These are phyloP conservation scores for Diaporthe aspalathi DNA, from an alignment of 2,329 filamentous ascomycete species.

Conservation along the genomic window DNA sequence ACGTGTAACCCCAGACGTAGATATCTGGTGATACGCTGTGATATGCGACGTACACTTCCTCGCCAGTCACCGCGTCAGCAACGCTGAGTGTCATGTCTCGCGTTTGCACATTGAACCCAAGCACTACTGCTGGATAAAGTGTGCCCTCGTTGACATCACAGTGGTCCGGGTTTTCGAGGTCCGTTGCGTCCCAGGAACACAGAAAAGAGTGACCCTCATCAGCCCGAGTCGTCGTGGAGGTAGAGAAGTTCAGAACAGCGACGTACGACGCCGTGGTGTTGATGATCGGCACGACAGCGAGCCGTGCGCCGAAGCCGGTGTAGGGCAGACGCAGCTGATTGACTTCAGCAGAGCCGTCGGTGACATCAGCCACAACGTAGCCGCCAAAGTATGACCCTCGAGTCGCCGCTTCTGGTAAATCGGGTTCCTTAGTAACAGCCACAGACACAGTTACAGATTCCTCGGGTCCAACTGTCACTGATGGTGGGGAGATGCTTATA, in stretches of 20 bases:
- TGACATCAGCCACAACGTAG: neutral
- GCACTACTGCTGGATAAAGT: neutral
- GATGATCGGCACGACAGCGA: neutral
- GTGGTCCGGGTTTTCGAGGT: neutral
- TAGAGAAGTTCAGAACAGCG: neutral
- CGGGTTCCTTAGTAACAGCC: no score
- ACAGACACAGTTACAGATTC: no score
- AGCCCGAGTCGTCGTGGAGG: neutral
- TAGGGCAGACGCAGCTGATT: neutral
- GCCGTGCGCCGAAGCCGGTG: neutral
- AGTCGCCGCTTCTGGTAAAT: neutral
- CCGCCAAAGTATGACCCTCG: neutral
- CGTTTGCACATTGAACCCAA: neutral
- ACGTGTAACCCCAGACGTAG: neutral
- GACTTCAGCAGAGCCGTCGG: neutral
- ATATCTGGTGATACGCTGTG: neutral
- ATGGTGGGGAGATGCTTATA: no score
- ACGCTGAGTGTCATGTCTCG: neutral
- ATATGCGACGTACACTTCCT: neutral
- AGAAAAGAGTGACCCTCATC: neutral
- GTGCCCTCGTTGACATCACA: neutral
- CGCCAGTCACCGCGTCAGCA: neutral
- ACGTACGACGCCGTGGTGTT: neutral
- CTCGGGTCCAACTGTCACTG: no score
- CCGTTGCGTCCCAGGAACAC: neutral